phyloP scores from a whole-genome alignment of 148 eudicot genomes.

The Rhododendron ferrugineum region DNA sequence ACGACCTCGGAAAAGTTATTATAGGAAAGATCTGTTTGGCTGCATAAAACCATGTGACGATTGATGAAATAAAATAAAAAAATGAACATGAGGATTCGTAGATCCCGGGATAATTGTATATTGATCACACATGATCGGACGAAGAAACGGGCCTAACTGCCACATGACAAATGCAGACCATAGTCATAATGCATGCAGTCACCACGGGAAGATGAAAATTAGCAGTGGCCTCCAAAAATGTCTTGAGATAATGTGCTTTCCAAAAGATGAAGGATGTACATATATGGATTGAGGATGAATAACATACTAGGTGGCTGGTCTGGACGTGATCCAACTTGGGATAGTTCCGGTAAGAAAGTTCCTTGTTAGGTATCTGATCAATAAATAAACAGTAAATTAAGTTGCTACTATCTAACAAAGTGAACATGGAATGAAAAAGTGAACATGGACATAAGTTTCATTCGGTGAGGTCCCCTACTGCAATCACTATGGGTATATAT shows the following conservation, averaged over 20 bases:
- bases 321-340: constrained; percentile 43
- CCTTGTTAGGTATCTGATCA: constrained; percentile 46
- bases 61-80: background rate
- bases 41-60: constrained; percentile 13
- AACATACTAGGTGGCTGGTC: constrained; percentile 19
- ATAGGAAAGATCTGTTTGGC: constrained; percentile 57
- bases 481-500: too few species aligned
- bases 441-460: too few species aligned
- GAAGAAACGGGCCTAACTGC: background rate
- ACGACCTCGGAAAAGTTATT: constrained; percentile 36
- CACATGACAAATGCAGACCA: background rate
- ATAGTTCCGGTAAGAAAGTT: constrained; percentile 47
- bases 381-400: background rate
- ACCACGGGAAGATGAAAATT: background rate
- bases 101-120: background rate
- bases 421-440: background rate
- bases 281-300: background rate
- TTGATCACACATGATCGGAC: background rate
- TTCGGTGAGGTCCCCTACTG: too few species aligned
- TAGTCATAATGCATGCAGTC: background rate
- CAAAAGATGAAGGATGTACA: background rate
- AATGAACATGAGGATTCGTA: background rate
- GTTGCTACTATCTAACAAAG: background rate
- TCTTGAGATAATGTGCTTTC: background rate
- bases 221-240: background rate